Percentiles rank a stretch among this genome's conserved stretches.
These are phyloP conservation scores for Venturiaceae sp. DNA, from an alignment of 2,329 filamentous ascomycete genomes.

Conservation along the genomic window DNA sequence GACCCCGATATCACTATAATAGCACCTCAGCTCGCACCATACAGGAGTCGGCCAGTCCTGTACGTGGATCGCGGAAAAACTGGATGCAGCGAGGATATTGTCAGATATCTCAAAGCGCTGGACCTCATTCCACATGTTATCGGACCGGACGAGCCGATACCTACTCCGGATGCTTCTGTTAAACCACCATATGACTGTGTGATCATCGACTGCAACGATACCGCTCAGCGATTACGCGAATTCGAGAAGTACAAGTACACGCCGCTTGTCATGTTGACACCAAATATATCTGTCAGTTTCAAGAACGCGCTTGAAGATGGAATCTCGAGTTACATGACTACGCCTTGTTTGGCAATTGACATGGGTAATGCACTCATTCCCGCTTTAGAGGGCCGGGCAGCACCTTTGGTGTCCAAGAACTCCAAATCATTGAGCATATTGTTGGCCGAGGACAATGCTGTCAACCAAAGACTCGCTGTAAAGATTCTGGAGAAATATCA, in stretches of 20 bases:
- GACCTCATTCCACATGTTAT: slow-evolving; percentile 77
- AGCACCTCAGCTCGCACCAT: slow-evolving; percentile 76
- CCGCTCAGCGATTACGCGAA: slow-evolving; percentile 72
- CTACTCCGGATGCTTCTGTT: slow-evolving; percentile 37
- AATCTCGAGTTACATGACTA: slow-evolving; percentile 99
- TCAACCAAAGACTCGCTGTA: slow-evolving; percentile 91
- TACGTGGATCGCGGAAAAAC: slow-evolving; percentile 91
- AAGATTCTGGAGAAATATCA: slow-evolving; percentile 98
- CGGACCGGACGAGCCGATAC: slow-evolving; percentile 60
- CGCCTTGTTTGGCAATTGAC: slow-evolving; percentile 87
- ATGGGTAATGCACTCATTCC: slow-evolving; percentile 94
- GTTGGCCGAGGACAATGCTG: slow-evolving; percentile 91
- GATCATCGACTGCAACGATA: slow-evolving; percentile 87
- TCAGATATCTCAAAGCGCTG: slow-evolving; percentile 66
- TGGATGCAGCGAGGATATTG: slow-evolving; percentile 64
- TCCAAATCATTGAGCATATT: slow-evolving; percentile 93
- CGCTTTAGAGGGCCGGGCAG: slow-evolving; percentile 84
- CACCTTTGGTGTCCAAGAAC: slow-evolving; percentile 84
- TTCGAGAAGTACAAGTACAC: slow-evolving; percentile 97
- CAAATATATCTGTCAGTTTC: slow-evolving; percentile 79
- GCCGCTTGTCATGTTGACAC: slow-evolving; percentile 84
- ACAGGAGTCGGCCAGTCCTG: slow-evolving; percentile 82
- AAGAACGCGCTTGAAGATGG: slow-evolving; percentile 91
- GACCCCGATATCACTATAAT: slow-evolving; percentile 69
- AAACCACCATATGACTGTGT: slow-evolving; percentile 82